Evolutionary conservation across 768 basidiomycete genomes (phyloP).

Genomic region (Tephrocybe sp.): DNA sequence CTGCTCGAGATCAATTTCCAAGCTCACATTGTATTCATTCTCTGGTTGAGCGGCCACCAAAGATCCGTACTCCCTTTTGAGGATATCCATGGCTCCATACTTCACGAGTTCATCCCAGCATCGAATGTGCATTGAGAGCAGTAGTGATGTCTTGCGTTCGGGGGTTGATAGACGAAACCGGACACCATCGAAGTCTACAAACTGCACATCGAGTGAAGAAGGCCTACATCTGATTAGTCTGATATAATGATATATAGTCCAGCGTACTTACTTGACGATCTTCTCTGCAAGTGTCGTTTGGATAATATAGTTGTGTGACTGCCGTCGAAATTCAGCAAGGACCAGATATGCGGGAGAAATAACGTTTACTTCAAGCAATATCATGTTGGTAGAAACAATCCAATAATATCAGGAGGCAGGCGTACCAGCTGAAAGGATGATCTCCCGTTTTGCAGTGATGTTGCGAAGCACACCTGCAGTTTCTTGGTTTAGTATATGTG

Average conservation of each 20-base stretch:
- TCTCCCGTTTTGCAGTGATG: constrained; percentile 8
- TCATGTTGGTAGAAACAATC: constrained; percentile 60
- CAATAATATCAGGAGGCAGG: constrained; percentile 19
- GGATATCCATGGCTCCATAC: constrained; percentile 80
- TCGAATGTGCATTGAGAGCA: constrained; percentile 94
- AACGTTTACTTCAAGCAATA: constrained; percentile 72
- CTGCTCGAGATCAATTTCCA: constrained; percentile 85
- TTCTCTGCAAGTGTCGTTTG: constrained; percentile 87
- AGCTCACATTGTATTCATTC: constrained; percentile 84
- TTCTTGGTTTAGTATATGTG: neutral
- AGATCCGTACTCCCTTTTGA: constrained; percentile 80
- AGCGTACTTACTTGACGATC: constrained; percentile 61
- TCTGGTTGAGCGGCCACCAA: constrained; percentile 69
- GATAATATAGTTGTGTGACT: constrained; percentile 94
- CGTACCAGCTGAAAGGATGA: constrained; percentile 11
- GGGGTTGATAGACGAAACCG: constrained; percentile 91
- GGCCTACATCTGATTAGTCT: constrained; percentile 53
- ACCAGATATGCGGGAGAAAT: neutral
- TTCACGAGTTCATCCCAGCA: constrained; percentile 93
- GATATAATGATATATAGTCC: neutral
- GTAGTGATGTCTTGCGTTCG: constrained; percentile 73
- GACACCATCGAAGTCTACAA: constrained; percentile 97
- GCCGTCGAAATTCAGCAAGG: constrained; percentile 8
- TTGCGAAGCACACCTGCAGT: neutral
- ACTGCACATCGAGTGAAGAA: constrained; percentile 87